Base-by-base conservation (phyloP, 495 filamentous ascomycete genomes). In the Aspergillus diversus region DNA sequence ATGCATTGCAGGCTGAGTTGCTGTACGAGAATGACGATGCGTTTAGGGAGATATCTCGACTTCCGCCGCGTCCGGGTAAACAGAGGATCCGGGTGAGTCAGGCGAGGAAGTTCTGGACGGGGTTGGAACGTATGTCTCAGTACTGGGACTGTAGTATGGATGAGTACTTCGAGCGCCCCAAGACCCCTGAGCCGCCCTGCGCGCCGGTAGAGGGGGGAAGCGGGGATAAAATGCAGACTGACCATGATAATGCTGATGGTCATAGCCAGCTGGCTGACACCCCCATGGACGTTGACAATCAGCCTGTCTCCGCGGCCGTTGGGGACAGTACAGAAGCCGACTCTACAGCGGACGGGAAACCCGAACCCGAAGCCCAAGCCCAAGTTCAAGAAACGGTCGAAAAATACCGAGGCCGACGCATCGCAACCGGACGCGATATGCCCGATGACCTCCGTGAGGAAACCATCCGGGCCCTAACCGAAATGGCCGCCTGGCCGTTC, bases 401-500 rank as follows among this genome's bases (percentile, higher is more conserved):
- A 1, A 70, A 61, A 66, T 85, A 85, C 63, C 81, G 74, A 9
- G 82, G 82, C 17, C 81, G 84, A 16, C 88, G 91, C 33, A 82
- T 83, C 6, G 83, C 81, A 7, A 75, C 85, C 16, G 91, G 92
- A 17, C 66, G 76, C 9, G 85, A 90, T 60, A 93, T 96, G 87
- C 93, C 93, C 4, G 77, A 88, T 17, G 87, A 90, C 48, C 85
- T 86, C 64, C 90, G 92, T 33, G 84, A 90, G 42, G 87, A 89
- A 35, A 81, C 88, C 13, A 73, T 96, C 34, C 80, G 85, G 8
- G 82, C 86, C 13, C 90, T 97, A 61, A 73, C 95, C 34, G 93
- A 96, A 76, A 84, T 91, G 48, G 84, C 90, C 1, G 83, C 87
- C 7, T 96, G 91, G 83, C 86, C 90, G 37, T 95, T 93, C 70